Conservation (phyloP, 2,329 filamentous ascomycete genomes). For the Bertia moriformis region DNA sequence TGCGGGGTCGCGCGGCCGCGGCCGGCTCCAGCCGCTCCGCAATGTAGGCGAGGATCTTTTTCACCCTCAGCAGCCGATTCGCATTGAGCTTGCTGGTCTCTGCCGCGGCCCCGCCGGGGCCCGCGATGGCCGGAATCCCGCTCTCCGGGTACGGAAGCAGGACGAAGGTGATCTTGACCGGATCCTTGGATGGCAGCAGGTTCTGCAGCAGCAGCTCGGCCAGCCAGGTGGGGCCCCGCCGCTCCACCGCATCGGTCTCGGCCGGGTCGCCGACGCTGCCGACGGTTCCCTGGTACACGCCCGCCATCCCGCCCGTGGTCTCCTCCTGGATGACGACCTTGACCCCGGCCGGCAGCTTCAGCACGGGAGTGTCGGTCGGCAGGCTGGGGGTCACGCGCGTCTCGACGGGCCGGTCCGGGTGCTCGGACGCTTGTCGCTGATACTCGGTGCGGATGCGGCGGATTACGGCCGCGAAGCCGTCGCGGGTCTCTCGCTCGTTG, state of each 20-base stretch:
- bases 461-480: constrained; percentile 59
- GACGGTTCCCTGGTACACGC: background rate
- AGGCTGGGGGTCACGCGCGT: constrained; percentile 55
- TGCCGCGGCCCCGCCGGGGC: no score
- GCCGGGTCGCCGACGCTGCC: background rate
- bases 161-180: background rate
- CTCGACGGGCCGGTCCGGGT: constrained; percentile 37
- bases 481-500: constrained; percentile 60
- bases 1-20: background rate
- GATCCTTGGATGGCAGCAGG: background rate
- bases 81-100: background rate
- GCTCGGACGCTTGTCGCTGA: constrained; percentile 47
- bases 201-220: background rate
- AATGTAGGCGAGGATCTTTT: background rate
- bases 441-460: constrained; percentile 63
- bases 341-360: constrained; percentile 55
- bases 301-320: constrained; percentile 29
- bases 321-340: constrained; percentile 59
- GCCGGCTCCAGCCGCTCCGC: background rate
- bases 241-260: background rate
- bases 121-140: background rate
- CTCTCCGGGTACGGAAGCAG: background rate
- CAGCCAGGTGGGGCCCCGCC: background rate
- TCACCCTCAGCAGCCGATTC: background rate
- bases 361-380: constrained; percentile 59